phyloP scores from a whole-genome alignment of 208 protist species.

The Trypanosoma lewisi region DNA sequence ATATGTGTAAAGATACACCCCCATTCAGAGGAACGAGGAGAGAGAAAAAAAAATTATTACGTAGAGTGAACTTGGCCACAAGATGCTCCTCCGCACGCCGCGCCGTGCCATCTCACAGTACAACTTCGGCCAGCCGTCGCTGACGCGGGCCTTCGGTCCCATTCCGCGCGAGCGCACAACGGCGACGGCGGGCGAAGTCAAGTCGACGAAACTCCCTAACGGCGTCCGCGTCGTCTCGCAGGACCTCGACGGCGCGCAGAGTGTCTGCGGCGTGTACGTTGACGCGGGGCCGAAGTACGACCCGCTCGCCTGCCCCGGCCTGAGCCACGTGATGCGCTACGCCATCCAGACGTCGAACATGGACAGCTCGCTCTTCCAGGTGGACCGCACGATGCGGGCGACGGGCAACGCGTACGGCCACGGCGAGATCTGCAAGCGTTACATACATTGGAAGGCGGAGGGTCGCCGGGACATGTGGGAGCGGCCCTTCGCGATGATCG shows the following conservation, averaged over 20 bases:
- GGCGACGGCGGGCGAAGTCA: conserved; percentile 33
- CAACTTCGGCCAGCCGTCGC: conserved; percentile 76
- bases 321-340: conserved; percentile 87
- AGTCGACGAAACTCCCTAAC: conserved; percentile 62
- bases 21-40: no score
- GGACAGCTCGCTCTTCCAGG: conserved; percentile 82
- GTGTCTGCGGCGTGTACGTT: conserved; percentile 68
- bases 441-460: conserved; percentile 74
- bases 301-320: conserved; percentile 59
- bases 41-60: not conserved
- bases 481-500: conserved; percentile 68
- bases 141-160: conserved; percentile 55
- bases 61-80: not conserved
- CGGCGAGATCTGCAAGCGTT: conserved; percentile 74
- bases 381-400: conserved; percentile 81
- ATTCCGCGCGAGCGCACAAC: conserved; percentile 32
- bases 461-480: conserved; percentile 79
- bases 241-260: conserved; percentile 63
- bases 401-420: conserved; percentile 74
- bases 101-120: conserved; percentile 66
- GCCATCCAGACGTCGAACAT: conserved; percentile 85
- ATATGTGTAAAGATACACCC: no score
- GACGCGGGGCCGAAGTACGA: conserved; percentile 84
- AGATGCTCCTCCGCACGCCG: conserved; percentile 58
- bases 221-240: conserved; percentile 78